Percentiles rank a stretch among this genome's conserved stretches.
These are phyloP conservation scores for Candida ulmi DNA, from an alignment of 805 yeast species.

Conservation along the genomic window DNA sequence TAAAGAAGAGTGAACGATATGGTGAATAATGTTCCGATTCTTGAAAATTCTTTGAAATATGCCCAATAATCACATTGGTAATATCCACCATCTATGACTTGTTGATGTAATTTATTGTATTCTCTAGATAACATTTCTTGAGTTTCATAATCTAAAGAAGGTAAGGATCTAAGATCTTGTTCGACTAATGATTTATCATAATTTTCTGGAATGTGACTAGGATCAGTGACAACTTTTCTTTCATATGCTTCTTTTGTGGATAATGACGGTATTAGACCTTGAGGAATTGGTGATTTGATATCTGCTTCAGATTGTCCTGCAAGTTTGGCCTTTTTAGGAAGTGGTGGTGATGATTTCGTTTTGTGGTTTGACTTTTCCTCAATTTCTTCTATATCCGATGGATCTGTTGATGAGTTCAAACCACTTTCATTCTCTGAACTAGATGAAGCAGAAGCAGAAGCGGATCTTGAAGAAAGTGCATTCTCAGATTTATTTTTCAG, in stretches of 20 bases:
- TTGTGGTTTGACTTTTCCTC: conserved; percentile 1
- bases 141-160: conserved; percentile 61
- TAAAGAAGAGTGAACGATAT: conserved; percentile 46
- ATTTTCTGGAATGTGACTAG: conserved; percentile 44
- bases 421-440: conserved; percentile 1
- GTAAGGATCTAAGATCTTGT: conserved; percentile 51
- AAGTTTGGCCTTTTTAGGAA: conserved; percentile 6
- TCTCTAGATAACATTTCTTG: conserved; percentile 51
- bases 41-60: conserved; percentile 61
- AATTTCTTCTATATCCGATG: conserved; percentile 14
- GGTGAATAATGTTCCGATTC: conserved; percentile 51
- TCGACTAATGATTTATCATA: conserved; percentile 54
- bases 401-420: conserved; percentile 8
- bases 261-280: conserved; percentile 35
- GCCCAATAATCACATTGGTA: conserved; percentile 72
- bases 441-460: not conserved
- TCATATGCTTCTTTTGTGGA: conserved; percentile 27
- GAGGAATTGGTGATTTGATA: conserved; percentile 49
- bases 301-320: conserved; percentile 38
- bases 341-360: not conserved
- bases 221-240: conserved; percentile 43
- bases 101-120: conserved; percentile 56
- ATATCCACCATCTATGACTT: conserved; percentile 49
- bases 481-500: no score
- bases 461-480: not conserved